Conservation (phyloP, 345 rosid species). For the Excoecaria cochinchinensis region DNA sequence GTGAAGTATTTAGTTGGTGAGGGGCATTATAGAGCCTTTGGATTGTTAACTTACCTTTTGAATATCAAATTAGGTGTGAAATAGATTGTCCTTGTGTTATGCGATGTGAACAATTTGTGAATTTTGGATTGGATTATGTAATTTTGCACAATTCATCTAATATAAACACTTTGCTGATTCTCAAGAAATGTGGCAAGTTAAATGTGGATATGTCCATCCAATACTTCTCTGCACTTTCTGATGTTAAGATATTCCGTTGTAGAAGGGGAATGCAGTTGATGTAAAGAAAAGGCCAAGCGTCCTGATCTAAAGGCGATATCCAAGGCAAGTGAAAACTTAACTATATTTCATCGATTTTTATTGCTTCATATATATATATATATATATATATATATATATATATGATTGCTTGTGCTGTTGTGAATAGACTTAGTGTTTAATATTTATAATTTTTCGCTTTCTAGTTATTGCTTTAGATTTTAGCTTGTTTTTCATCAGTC, state of each 20-base stretch:
- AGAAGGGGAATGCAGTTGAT: constrained; percentile 39
- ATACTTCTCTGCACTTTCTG: background rate
- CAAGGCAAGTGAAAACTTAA: constrained; percentile 51
- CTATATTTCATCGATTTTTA: background rate
- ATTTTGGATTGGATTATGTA: background rate
- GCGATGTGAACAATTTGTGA: background rate
- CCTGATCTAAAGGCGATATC: constrained; percentile 81
- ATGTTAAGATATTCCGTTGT: constrained; percentile 5
- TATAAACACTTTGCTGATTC: background rate
- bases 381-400: too few relatives aligned
- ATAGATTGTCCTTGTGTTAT: background rate
- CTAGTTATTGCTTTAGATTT: too few relatives aligned
- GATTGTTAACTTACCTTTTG: too few relatives aligned
- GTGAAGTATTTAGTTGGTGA: too few relatives aligned
- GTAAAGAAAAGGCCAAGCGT: constrained; percentile 48
- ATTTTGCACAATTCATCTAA: background rate
- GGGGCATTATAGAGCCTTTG: too few relatives aligned
- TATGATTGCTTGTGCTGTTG: too few relatives aligned
- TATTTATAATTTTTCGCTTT: too few relatives aligned
- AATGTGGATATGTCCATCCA: background rate
- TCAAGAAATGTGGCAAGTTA: background rate
- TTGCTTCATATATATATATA: too few relatives aligned
- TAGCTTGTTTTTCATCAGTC: too few relatives aligned
- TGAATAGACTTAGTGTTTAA: too few relatives aligned
- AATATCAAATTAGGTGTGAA: background rate